Conservation (phyloP, 768 basidiomycete species). For the Trametes sanguinea region DNA sequence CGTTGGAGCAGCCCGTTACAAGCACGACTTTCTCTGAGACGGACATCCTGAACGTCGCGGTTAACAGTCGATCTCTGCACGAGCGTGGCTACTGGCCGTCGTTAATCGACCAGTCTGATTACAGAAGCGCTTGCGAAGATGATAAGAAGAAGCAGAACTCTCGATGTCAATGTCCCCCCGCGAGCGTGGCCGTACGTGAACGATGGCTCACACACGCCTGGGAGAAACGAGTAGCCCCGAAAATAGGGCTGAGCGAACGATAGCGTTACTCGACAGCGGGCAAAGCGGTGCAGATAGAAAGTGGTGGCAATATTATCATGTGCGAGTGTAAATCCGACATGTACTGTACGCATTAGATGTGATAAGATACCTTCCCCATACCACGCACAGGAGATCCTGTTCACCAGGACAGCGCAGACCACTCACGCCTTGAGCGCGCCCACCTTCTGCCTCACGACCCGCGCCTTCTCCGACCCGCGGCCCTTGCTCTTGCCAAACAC, state of each 20-base stretch:
- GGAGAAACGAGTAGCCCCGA: too few species aligned
- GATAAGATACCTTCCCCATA: background rate
- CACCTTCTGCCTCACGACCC: conserved; percentile 54
- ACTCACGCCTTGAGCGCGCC: conserved; percentile 36
- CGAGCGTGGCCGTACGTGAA: too few species aligned
- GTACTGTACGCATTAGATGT: background rate
- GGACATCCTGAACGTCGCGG: background rate
- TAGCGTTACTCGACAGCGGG: too few species aligned
- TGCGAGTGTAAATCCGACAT: background rate
- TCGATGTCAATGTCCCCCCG: too few species aligned
- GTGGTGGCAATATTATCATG: background rate
- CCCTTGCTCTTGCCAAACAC: conserved; percentile 74
- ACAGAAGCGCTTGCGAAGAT: too few species aligned
- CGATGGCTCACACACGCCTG: too few species aligned
- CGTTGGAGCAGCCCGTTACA: conserved; percentile 60
- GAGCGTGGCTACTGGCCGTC: too few species aligned
- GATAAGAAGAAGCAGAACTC: too few species aligned
- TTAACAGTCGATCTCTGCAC: background rate
- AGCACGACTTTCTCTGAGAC: conserved; percentile 48
- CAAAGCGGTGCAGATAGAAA: background rate
- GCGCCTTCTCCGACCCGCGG: conserved; percentile 55
- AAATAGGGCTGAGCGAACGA: too few species aligned
- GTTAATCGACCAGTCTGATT: too few species aligned
- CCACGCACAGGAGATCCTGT: too few species aligned
- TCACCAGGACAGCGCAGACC: too few species aligned